Conservation (phyloP, 2,329 filamentous ascomycete species). For the Microcyclospora pomicola region DNA sequence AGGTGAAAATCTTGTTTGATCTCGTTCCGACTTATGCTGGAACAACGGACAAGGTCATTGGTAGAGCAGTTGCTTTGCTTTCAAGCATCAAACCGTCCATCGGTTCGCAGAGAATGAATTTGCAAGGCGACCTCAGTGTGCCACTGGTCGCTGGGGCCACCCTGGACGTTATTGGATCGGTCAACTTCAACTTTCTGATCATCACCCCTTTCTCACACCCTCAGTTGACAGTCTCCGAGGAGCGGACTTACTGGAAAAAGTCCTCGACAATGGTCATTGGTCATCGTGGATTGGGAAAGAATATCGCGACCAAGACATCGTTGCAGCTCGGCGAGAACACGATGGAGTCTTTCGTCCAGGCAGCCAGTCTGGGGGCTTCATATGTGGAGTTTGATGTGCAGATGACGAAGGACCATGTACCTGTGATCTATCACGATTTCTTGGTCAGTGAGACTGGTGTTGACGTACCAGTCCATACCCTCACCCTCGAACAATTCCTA, state of each 20-base stretch:
- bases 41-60: conserved; percentile 64
- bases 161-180: conserved; percentile 79
- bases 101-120: conserved; percentile 72
- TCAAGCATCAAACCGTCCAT: conserved; percentile 73
- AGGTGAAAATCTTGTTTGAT: conserved; percentile 85
- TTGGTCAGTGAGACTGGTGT: conserved; percentile 95
- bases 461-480: conserved; percentile 86
- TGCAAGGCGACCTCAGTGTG: conserved; percentile 84
- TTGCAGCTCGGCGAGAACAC: conserved; percentile 95
- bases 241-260: conserved; percentile 95
- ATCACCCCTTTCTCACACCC: conserved; percentile 90
- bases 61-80: conserved; percentile 74
- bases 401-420: conserved; percentile 95
- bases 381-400: conserved; percentile 77
- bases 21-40: conserved; percentile 92
- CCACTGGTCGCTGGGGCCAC: conserved; percentile 73
- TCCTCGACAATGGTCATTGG: conserved; percentile 73
- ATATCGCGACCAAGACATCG: conserved; percentile 62
- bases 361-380: conserved; percentile 74
- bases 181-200: conserved; percentile 94
- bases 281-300: conserved; percentile 74
- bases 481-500: conserved; percentile 90
- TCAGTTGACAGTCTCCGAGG: conserved; percentile 80
- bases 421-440: conserved; percentile 97
- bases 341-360: conserved; percentile 86